Evolutionary conservation across 305 asterid genomes (phyloP).

Genomic region (Solanum hybrid): DNA sequence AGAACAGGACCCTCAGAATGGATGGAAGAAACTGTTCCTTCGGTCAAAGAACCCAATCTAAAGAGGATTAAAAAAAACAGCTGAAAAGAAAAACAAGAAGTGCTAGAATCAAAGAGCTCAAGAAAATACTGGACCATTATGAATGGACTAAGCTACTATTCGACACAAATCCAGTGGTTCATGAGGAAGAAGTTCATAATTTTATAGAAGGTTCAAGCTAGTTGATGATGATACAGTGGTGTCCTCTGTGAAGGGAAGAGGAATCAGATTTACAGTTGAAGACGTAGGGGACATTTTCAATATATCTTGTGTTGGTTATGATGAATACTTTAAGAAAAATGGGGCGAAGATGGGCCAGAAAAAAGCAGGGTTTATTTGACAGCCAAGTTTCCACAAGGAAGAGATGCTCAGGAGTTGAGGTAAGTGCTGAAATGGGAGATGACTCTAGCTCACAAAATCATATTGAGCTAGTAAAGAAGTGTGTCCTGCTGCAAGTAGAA

Average conservation of each 20-base stretch:
- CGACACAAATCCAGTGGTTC: not conserved
- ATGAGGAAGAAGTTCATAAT: not conserved
- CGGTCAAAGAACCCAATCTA: too few relatives aligned
- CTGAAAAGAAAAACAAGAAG: too few relatives aligned
- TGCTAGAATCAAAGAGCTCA: not conserved
- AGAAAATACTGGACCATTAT: not conserved
- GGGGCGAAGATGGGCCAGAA: not conserved
- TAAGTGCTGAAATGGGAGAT: not conserved
- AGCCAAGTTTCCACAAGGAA: not conserved
- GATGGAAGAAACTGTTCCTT: too few relatives aligned
- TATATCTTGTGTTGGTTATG: not conserved
- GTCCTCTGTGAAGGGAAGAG: not conserved
- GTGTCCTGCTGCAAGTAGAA: not conserved
- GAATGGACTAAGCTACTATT: not conserved
- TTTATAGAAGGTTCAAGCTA: not conserved
- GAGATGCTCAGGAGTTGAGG: not conserved
- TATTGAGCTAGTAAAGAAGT: not conserved
- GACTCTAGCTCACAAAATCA: not conserved
- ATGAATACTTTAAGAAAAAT: not conserved
- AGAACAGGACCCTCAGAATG: too few relatives aligned
- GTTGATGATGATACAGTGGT: not conserved
- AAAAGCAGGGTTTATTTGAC: not conserved
- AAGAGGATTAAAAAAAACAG: too few relatives aligned
- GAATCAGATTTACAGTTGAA: not conserved
- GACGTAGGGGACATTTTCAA: not conserved